These are phyloP conservation scores for Trichomonas vaginalis DNA, from an alignment of 208 protist genomes.

Conservation along the genomic window DNA sequence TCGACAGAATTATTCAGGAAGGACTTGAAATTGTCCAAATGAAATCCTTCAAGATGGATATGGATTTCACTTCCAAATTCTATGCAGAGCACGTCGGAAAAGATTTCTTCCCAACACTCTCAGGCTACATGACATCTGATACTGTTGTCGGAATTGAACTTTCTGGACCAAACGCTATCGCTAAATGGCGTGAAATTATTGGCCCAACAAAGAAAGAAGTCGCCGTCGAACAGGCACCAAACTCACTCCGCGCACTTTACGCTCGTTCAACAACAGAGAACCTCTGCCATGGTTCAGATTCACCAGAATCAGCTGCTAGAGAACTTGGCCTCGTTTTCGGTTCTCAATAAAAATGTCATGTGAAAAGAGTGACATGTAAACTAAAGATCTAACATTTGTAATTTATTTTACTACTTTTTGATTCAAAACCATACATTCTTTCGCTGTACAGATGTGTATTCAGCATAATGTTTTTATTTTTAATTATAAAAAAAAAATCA, in stretches of 20 bases:
- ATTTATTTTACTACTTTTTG: no score
- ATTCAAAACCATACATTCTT: no score
- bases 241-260: background rate
- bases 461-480: no score
- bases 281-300: background rate
- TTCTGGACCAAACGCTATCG: background rate
- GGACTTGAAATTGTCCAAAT: background rate
- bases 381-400: no score
- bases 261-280: background rate
- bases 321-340: background rate
- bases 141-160: background rate
- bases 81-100: background rate
- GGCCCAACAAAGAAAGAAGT: constrained; percentile 9
- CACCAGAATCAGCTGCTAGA: background rate
- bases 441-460: no score
- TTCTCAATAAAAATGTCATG: background rate
- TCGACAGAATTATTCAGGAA: background rate
- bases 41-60: background rate
- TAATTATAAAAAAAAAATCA: no score
- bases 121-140: background rate
- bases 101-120: background rate
- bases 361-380: no score
- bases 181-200: background rate
- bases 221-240: background rate
- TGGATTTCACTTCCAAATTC: background rate